Evolutionary conservation across 805 yeast genomes (phyloP), one percentile per base, ranked within the genome.

Genomic region (Vanderwaltozyma verrucispora): DNA sequence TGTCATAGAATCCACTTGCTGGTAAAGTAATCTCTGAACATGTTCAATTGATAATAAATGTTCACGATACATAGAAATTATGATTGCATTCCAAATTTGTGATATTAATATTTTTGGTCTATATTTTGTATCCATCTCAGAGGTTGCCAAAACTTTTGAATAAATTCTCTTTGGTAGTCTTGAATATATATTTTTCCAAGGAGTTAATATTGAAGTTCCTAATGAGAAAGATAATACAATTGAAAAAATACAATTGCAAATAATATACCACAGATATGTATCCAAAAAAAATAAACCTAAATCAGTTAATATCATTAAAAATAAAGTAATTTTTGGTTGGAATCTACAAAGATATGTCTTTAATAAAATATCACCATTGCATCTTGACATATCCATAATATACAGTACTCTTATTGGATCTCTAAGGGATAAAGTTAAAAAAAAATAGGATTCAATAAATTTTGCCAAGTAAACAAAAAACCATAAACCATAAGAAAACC

Each of bases 201-300:
- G 95, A 2, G 92, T 81, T 80, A 89, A 79, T 10, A 84, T 76
- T 0, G 94, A 82, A 5, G 82, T 77, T 1, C 95, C 95, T 43
- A 78, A 67, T 30, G 79, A 75, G 45, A 79, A 69, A 0, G 92
- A 80, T 5, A 83, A 64, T 38, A 77, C 68, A 5, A 83, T 79
- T 0, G 94, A 83, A 39, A 81, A 79, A 0, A 73, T 51, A 0
- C 92, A 79, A 50, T 78, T 83, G 74, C 89, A 80, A 28, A 84
- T 68, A 40, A 84, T 83, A 49, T 82, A 84, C 95, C 95, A 84
- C 14, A 84, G 62, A 48, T 84, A 84, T 0, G 94, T 83, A 48
- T 84, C 95, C 38, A 84, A 68, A 47, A 81, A 80, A 56, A 83
- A 84, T 30, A 84, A 60, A 0, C 78, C 69, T 45, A 80, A 58